Evolutionary conservation across 2,329 filamentous ascomycete species (phyloP).

Genomic region (Atkinsonella texensis): DNA sequence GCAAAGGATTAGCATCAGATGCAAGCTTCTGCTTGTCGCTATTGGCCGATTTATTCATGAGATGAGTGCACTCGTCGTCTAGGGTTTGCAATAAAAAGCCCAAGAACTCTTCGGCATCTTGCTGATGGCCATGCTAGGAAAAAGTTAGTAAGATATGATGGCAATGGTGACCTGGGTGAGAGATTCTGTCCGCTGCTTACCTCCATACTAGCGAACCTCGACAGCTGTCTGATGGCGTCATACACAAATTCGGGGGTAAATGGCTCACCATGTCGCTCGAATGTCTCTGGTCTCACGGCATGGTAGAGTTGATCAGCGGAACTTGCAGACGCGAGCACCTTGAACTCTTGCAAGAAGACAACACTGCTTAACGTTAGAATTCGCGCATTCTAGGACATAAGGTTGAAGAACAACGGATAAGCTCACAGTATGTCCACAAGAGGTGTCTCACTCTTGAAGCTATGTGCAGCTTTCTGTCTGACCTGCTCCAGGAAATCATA

Average conservation of each 20-base stretch:
- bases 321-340: slow-evolving; percentile 66
- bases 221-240: slow-evolving; percentile 74
- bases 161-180: neutral
- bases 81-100: slow-evolving; percentile 86
- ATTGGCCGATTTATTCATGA: slow-evolving; percentile 42
- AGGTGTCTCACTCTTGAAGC: slow-evolving; percentile 90
- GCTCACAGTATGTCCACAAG: slow-evolving; percentile 83
- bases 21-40: slow-evolving; percentile 26
- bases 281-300: slow-evolving; percentile 66
- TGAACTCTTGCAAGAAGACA: slow-evolving; percentile 90
- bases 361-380: slow-evolving; percentile 44
- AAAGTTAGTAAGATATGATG: neutral
- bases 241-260: slow-evolving; percentile 95
- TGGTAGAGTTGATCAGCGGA: slow-evolving; percentile 62
- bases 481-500: slow-evolving; percentile 87
- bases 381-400: neutral
- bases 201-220: slow-evolving; percentile 85
- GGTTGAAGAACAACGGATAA: neutral
- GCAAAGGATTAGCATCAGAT: slow-evolving; percentile 16
- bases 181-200: slow-evolving; percentile 34
- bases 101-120: slow-evolving; percentile 95
- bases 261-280: slow-evolving; percentile 82
- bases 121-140: slow-evolving; percentile 75
- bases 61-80: slow-evolving; percentile 78
- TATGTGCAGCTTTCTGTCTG: slow-evolving; percentile 70